phyloP scores from a whole-genome alignment of 2,329 filamentous ascomycete genomes.

The Leptographium galeiforme region DNA sequence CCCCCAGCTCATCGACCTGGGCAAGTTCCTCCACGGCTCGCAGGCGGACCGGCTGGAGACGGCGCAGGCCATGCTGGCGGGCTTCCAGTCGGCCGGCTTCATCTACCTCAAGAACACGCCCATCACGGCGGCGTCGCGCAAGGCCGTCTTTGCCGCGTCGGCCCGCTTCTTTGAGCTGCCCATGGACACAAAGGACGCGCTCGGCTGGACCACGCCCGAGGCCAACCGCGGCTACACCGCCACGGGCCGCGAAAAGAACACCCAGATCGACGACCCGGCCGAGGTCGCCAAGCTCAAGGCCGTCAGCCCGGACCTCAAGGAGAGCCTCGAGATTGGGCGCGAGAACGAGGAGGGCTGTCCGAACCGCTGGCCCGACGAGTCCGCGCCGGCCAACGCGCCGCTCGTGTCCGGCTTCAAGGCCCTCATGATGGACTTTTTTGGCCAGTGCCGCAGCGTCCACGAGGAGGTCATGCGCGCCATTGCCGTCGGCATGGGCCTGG shows the following conservation, averaged over 20 bases:
- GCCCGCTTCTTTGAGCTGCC: constrained; percentile 58
- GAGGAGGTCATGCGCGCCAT: constrained; percentile 72
- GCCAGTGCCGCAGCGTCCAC: constrained; percentile 62
- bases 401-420: constrained; percentile 18
- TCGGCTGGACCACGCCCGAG: constrained; percentile 59
- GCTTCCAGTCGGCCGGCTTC: constrained; percentile 79
- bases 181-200: constrained; percentile 45
- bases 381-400: constrained; percentile 25
- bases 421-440: constrained; percentile 48
- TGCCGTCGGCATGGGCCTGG: constrained; percentile 64
- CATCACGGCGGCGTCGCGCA: constrained; percentile 45
- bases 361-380: constrained; percentile 60
- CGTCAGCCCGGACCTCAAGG: constrained; percentile 50
- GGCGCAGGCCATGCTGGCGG: constrained; percentile 59
- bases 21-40: constrained; percentile 52
- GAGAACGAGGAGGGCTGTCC: constrained; percentile 46
- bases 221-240: constrained; percentile 63
- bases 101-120: constrained; percentile 76
- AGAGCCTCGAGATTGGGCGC: constrained; percentile 51
- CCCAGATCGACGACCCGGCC: constrained; percentile 34
- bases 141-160: constrained; percentile 52
- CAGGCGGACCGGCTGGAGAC: constrained; percentile 46
- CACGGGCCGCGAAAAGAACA: constrained; percentile 59
- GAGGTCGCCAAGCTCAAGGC: constrained; percentile 46
- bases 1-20: constrained; percentile 65